Percentiles rank a stretch among this genome's conserved stretches.
Evolutionary conservation across 805 yeast species (phyloP).

Genomic region (Metschnikowia dekortorum): DNA sequence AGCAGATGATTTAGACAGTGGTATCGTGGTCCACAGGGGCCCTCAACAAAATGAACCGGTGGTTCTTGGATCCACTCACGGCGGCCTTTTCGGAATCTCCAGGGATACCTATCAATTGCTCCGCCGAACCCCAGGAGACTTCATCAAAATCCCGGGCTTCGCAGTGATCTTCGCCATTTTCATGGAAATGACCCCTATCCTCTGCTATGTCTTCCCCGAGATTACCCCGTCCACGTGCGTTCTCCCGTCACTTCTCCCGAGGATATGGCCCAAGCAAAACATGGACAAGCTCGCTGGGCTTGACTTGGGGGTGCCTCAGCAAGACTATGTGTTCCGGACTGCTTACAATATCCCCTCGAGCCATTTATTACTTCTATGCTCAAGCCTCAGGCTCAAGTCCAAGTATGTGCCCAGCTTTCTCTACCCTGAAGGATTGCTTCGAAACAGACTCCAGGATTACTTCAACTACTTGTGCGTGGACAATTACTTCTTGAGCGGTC

Average conservation of each 20-base stretch:
- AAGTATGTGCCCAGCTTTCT: slow-evolving; percentile 37
- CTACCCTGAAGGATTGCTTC: slow-evolving; percentile 35
- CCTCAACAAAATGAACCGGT: slow-evolving; percentile 6
- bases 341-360: slow-evolving; percentile 44
- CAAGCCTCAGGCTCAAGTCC: slow-evolving; percentile 34
- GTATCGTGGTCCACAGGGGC: background rate
- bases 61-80: slow-evolving; percentile 14
- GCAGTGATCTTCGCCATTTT: slow-evolving; percentile 43
- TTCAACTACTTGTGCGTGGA: slow-evolving; percentile 48
- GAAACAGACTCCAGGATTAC: slow-evolving; percentile 32
- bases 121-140: slow-evolving; percentile 47
- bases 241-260: slow-evolving; percentile 43
- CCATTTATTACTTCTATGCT: slow-evolving; percentile 34
- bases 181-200: slow-evolving; percentile 50
- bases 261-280: slow-evolving; percentile 24
- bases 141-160: slow-evolving; percentile 51
- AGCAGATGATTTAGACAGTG: background rate
- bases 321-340: slow-evolving; percentile 34
- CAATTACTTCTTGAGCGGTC: slow-evolving; percentile 42
- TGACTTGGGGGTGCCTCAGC: slow-evolving; percentile 5
- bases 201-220: slow-evolving; percentile 52
- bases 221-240: slow-evolving; percentile 57
- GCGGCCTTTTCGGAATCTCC: slow-evolving; percentile 33
- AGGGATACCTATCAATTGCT: slow-evolving; percentile 50
- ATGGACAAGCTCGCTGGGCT: slow-evolving; percentile 2